These are phyloP conservation scores for Aquilaria agallochum DNA, from an alignment of 441 rosid species.

Conservation along the genomic window DNA sequence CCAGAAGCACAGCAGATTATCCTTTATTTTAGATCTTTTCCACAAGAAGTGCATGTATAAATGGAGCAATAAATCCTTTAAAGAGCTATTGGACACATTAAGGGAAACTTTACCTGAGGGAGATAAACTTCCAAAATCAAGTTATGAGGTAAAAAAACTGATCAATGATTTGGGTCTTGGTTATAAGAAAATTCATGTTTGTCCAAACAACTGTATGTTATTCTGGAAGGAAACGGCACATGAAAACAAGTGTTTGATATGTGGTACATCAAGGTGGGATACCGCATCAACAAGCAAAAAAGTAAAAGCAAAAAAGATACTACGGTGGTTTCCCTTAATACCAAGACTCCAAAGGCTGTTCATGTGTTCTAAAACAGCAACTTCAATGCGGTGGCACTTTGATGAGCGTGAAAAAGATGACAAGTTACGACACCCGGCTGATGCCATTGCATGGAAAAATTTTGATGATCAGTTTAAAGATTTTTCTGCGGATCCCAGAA, in stretches of 20 bases:
- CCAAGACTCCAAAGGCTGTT: background rate
- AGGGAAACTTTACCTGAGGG: background rate
- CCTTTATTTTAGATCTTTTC: conserved; percentile 8
- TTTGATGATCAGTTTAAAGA: background rate
- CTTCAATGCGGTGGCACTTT: background rate
- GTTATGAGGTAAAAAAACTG: conserved; percentile 10
- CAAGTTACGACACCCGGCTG: background rate
- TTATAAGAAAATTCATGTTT: background rate
- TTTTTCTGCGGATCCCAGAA: background rate
- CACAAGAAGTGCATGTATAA: conserved; percentile 10
- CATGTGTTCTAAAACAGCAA: background rate
- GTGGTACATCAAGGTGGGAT: background rate
- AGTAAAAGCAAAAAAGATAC: background rate
- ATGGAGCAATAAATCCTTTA: conserved; percentile 11
- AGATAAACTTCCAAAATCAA: conserved; percentile 1
- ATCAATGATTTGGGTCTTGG: background rate
- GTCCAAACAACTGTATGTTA: background rate
- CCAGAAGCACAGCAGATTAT: conserved; percentile 1
- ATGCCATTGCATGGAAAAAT: background rate
- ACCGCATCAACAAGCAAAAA: background rate
- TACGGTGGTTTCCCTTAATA: background rate
- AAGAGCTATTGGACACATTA: background rate
- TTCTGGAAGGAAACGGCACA: background rate
- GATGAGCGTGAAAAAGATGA: background rate
- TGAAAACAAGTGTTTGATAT: background rate